A percentile compares a stretch with the other conserved stretches of the same genome.
These are phyloP conservation scores for Fraxinus excelsior DNA, from an alignment of 257 asterid species.

Conservation along the genomic window DNA sequence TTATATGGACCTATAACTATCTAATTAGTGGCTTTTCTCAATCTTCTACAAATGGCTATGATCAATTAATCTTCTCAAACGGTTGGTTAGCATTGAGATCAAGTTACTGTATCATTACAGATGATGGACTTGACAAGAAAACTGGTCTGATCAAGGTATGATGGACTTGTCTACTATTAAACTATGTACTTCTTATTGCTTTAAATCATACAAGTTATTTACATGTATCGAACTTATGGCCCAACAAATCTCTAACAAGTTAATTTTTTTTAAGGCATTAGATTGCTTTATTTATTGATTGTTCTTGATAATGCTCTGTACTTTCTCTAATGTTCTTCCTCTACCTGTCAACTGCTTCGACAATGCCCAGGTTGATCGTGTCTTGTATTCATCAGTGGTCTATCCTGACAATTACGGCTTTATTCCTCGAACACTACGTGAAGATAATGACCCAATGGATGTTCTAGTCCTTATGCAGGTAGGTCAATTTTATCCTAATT, in stretches of 20 bases:
- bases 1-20: background rate
- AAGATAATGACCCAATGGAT: slow-evolving; percentile 73
- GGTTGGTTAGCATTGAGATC: background rate
- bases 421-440: slow-evolving; percentile 65
- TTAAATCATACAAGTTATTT: no score
- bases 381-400: slow-evolving; percentile 61
- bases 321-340: no score
- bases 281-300: no score
- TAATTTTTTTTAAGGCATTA: no score
- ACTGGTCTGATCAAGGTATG: slow-evolving; percentile 67
- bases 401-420: slow-evolving; percentile 69
- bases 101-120: slow-evolving; percentile 27
- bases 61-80: no score
- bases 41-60: background rate
- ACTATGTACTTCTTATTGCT: no score
- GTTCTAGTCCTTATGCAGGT: slow-evolving; percentile 68
- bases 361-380: slow-evolving; percentile 55
- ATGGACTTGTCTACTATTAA: background rate
- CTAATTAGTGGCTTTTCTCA: background rate
- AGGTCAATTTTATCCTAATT: background rate
- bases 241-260: no score
- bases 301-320: no score
- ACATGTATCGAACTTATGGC: no score
- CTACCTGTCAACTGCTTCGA: background rate
- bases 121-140: slow-evolving; percentile 63